phyloP scores from a whole-genome alignment of 371 early-diverging fungal species.

The Astathelohania contejeani region DNA sequence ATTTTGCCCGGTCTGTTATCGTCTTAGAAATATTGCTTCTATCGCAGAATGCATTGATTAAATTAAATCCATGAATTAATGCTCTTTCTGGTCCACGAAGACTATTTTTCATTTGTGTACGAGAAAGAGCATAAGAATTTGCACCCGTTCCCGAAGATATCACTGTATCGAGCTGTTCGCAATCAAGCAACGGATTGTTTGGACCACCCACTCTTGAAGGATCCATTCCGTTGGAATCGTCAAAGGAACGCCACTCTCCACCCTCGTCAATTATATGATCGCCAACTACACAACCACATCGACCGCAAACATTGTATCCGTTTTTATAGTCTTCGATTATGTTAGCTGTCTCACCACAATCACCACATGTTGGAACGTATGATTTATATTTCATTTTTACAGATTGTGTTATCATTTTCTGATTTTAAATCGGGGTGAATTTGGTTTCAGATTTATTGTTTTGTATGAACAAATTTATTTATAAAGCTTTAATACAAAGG shows the following conservation, averaged over 20 bases:
- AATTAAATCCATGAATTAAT: slow-evolving; percentile 70
- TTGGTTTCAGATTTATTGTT: too few relatives aligned
- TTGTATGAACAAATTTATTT: too few relatives aligned
- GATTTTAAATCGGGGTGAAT: too few relatives aligned
- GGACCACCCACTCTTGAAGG: slow-evolving; percentile 94
- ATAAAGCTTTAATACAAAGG: too few relatives aligned
- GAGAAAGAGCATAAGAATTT: slow-evolving; percentile 43
- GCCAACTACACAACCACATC: slow-evolving; percentile 79
- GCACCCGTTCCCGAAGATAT: slow-evolving; percentile 43
- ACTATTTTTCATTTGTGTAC: slow-evolving; percentile 52
- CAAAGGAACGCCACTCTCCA: slow-evolving; percentile 94
- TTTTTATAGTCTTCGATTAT: slow-evolving; percentile 78
- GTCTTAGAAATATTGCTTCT: slow-evolving; percentile 65
- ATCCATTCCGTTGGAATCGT: slow-evolving; percentile 68
- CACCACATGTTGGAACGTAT: slow-evolving; percentile 27
- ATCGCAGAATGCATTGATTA: slow-evolving; percentile 75
- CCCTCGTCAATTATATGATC: slow-evolving; percentile 91
- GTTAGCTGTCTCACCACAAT: slow-evolving; percentile 56
- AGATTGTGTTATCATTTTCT: too few relatives aligned
- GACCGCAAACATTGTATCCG: slow-evolving; percentile 80
- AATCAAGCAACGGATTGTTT: slow-evolving; percentile 53
- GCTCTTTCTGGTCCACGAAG: slow-evolving; percentile 58
- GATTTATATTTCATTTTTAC: not conserved
- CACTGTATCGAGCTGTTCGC: slow-evolving; percentile 51
- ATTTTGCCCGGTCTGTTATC: slow-evolving; percentile 77